Percentiles rank a stretch among this genome's conserved stretches.
phyloP scores from a whole-genome alignment of 2,329 filamentous ascomycete species.

The Talaromyces islandicus region DNA sequence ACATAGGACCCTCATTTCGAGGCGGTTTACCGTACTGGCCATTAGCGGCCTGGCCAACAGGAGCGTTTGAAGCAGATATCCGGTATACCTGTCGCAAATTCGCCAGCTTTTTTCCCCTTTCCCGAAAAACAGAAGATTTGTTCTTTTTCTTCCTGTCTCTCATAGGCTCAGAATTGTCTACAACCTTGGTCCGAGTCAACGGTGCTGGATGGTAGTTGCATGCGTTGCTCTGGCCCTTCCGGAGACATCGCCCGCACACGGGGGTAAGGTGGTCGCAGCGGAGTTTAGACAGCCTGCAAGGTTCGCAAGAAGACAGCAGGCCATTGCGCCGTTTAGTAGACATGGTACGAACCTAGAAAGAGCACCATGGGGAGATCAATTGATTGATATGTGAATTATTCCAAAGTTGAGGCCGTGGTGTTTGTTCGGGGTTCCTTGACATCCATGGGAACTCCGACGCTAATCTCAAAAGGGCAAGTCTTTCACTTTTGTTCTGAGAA shows the following conservation, averaged over 20 bases:
- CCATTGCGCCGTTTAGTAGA: background rate
- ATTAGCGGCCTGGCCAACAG: background rate
- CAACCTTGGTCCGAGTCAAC: slow-evolving; percentile 7
- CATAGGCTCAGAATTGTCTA: background rate
- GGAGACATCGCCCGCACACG: slow-evolving; percentile 15
- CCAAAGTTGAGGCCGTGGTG: background rate
- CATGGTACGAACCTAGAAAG: background rate
- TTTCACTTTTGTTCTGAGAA: background rate
- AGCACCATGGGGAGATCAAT: background rate
- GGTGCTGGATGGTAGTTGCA: slow-evolving; percentile 16
- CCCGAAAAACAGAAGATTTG: background rate
- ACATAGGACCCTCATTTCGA: background rate
- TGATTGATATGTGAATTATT: too few species aligned
- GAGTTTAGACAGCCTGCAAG: background rate
- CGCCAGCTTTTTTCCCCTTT: background rate
- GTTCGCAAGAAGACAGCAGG: background rate
- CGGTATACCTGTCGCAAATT: slow-evolving; percentile 7
- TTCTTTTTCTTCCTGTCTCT: background rate
- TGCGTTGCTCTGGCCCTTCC: slow-evolving; percentile 3
- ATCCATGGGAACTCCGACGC: background rate
- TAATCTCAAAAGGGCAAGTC: background rate
- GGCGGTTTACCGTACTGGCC: background rate
- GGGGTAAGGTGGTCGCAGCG: slow-evolving; percentile 11
- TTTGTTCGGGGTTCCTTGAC: background rate
- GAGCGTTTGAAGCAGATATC: background rate